Evolutionary conservation across 2,329 filamentous ascomycete genomes (phyloP).

Genomic region (Sclerotinia trifoliorum): DNA sequence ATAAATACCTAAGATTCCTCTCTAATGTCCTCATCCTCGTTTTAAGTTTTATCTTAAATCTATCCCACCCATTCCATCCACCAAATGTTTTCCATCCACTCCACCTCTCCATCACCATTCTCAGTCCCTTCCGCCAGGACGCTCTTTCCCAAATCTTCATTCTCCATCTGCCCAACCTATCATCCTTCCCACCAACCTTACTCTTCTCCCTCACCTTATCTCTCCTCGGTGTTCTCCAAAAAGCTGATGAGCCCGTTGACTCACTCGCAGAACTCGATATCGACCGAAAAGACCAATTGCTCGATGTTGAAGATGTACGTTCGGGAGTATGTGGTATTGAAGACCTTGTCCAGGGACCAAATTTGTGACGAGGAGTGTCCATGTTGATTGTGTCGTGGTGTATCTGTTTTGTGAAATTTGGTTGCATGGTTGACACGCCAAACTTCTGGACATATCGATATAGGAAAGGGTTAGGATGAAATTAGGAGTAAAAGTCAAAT

Average conservation of each 20-base stretch:
- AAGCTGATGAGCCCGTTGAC: background rate
- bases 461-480: background rate
- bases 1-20: slow-evolving; percentile 2
- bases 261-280: background rate
- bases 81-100: background rate
- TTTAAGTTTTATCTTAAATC: background rate
- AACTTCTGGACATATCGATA: background rate
- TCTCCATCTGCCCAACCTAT: background rate
- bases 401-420: no score
- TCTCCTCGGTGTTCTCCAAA: slow-evolving; percentile 5
- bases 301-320: background rate
- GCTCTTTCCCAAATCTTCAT: background rate
- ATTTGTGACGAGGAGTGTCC: background rate
- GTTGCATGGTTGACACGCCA: background rate
- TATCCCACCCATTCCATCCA: background rate
- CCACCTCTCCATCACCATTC: background rate
- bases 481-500: background rate
- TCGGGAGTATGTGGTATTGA: background rate
- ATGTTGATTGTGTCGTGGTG: background rate
- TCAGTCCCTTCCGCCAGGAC: background rate
- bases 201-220: background rate
- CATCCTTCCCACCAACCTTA: background rate
- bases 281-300: background rate
- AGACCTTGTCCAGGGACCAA: background rate
- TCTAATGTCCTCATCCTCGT: background rate